phyloP scores from a whole-genome alignment of 768 basidiomycete genomes.

The Amanita thiersii region DNA sequence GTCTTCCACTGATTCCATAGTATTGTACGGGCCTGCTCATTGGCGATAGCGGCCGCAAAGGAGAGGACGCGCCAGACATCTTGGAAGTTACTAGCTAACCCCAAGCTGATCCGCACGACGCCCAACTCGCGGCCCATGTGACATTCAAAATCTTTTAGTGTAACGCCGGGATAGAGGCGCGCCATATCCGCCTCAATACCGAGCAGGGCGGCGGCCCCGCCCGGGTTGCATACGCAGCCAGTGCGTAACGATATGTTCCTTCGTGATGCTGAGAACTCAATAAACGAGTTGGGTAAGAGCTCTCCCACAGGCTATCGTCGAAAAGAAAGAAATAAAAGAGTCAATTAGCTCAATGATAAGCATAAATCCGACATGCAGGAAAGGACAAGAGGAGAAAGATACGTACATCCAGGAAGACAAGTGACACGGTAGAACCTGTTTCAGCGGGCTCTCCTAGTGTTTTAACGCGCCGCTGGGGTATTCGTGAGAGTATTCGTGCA shows the following conservation, averaged over 20 bases:
- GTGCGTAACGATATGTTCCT: conserved; percentile 70
- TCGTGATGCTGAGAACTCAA: conserved; percentile 59
- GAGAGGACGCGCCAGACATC: conserved; percentile 57
- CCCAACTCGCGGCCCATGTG: conserved; percentile 62
- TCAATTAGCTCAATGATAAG: conserved; percentile 2
- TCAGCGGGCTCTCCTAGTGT: conserved; percentile 60
- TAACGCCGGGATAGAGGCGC: conserved; percentile 48
- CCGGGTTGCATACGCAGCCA: conserved; percentile 86
- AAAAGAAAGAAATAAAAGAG: conserved; percentile 7
- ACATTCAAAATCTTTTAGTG: conserved; percentile 52
- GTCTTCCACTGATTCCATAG: conserved; percentile 32
- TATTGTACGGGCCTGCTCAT: conserved; percentile 23
- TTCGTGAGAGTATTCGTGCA: conserved; percentile 58
- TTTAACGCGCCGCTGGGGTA: conserved; percentile 44
- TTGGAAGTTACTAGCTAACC: conserved; percentile 70
- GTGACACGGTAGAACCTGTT: conserved; percentile 52
- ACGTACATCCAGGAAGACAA: conserved; percentile 59
- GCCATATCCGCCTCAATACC: conserved; percentile 62
- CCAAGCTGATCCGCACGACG: conserved; percentile 70
- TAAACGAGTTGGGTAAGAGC: conserved; percentile 64
- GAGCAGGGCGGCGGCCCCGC: conserved; percentile 67
- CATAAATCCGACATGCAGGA: conserved; percentile 5
- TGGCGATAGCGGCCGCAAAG: conserved; percentile 38
- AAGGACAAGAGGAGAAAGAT: conserved; percentile 1
- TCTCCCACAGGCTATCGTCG: conserved; percentile 63